phyloP scores from a whole-genome alignment of 2,329 filamentous ascomycete species.

The Endothia cerciana region DNA sequence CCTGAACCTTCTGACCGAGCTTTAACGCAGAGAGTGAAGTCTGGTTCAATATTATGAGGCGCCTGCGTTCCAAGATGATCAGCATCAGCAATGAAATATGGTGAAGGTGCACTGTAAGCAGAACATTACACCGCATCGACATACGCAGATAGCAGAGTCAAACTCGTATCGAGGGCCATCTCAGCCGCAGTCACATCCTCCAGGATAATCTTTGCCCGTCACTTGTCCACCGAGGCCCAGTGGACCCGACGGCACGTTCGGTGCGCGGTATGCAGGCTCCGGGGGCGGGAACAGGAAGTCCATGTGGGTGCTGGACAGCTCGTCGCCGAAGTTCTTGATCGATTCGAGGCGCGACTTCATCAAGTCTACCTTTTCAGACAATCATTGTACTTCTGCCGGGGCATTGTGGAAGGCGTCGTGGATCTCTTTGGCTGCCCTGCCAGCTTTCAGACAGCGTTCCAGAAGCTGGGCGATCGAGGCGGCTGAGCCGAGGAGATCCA shows the following conservation, averaged over 20 bases:
- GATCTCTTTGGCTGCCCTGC: background rate
- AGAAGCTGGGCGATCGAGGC: constrained; percentile 1
- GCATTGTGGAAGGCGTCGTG: background rate
- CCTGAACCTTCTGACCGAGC: background rate
- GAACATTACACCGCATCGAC: background rate
- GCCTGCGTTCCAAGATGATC: background rate
- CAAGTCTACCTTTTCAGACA: background rate
- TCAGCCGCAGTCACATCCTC: background rate
- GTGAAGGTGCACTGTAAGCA: background rate
- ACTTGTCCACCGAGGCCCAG: background rate
- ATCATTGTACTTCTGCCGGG: background rate
- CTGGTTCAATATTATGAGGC: background rate
- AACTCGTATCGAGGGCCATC: background rate
- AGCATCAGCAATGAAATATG: background rate
- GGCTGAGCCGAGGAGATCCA: background rate
- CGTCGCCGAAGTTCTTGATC: background rate
- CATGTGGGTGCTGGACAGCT: background rate
- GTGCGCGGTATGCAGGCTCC: background rate
- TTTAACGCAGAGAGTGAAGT: background rate
- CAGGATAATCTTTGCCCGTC: background rate
- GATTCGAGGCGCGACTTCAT: constrained; percentile 7
- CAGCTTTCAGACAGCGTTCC: background rate
- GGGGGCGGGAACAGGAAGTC: background rate
- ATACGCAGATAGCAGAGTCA: constrained; percentile 1
- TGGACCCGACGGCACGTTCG: background rate